phyloP scores from a whole-genome alignment of 2,329 filamentous ascomycete species.

The Colletotrichum salicis region DNA sequence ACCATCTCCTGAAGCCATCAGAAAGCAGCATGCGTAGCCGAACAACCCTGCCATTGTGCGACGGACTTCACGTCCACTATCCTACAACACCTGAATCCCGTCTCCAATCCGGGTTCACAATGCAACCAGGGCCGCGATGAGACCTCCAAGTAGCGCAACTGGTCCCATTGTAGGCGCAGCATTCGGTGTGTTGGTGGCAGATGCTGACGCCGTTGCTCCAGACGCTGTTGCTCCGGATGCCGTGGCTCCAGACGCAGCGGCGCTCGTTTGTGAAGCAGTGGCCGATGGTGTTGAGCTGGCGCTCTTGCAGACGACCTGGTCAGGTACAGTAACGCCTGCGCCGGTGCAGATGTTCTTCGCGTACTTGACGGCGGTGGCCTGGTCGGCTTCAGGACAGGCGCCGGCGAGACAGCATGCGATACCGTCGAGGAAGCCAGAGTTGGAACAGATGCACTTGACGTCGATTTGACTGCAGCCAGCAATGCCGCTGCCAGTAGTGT shows the following conservation, averaged over 20 bases:
- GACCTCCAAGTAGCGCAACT: slow-evolving; percentile 27
- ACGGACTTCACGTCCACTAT: neutral
- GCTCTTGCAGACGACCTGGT: slow-evolving; percentile 49
- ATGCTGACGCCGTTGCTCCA: slow-evolving; percentile 12
- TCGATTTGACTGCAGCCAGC: slow-evolving; percentile 52
- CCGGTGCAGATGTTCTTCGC: slow-evolving; percentile 52
- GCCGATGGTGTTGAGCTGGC: slow-evolving; percentile 17
- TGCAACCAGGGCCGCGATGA: slow-evolving; percentile 27
- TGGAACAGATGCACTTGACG: slow-evolving; percentile 54
- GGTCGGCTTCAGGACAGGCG: slow-evolving; percentile 46
- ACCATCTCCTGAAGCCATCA: neutral
- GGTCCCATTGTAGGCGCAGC: slow-evolving; percentile 27
- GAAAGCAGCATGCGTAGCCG: neutral
- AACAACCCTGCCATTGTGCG: neutral
- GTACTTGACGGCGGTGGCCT: slow-evolving; percentile 48
- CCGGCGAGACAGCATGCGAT: slow-evolving; percentile 55
- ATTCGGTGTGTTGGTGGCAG: slow-evolving; percentile 19
- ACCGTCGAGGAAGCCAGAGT: slow-evolving; percentile 50
- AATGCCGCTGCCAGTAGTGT: slow-evolving; percentile 46
- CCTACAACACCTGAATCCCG: neutral
- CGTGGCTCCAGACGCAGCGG: neutral
- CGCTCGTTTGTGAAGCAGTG: neutral
- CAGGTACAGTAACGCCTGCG: slow-evolving; percentile 48
- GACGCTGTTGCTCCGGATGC: slow-evolving; percentile 16
- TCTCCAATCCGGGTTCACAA: neutral